These are phyloP conservation scores for Dryadomyces sulphureus DNA, from an alignment of 2,329 filamentous ascomycete species.

Conservation along the genomic window DNA sequence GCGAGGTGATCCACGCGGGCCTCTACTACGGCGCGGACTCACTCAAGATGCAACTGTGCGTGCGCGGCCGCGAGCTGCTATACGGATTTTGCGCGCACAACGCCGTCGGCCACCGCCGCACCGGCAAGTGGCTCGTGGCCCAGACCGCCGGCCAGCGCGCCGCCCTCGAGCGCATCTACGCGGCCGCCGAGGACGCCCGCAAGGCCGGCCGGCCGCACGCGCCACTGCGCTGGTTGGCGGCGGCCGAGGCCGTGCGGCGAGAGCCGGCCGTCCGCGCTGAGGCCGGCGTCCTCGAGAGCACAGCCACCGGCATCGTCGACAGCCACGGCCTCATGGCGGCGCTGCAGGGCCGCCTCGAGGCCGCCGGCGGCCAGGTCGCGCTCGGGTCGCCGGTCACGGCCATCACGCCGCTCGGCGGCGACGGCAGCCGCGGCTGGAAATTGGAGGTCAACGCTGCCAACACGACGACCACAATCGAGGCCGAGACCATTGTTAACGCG, in stretches of 20 bases:
- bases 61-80: conserved; percentile 59
- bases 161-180: conserved; percentile 39
- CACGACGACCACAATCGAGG: conserved; percentile 43
- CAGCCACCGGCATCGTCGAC: conserved; percentile 82
- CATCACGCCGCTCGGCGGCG: conserved; percentile 33
- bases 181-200: conserved; percentile 24
- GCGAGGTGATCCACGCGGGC: conserved; percentile 91
- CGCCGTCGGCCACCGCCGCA: conserved; percentile 55
- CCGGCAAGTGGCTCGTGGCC: conserved; percentile 90
- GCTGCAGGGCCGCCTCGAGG: conserved; percentile 62
- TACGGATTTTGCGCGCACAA: conserved; percentile 62
- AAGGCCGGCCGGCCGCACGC: conserved; percentile 18
- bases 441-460: conserved; percentile 44
- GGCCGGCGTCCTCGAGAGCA: conserved; percentile 65
- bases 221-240: conserved; percentile 52
- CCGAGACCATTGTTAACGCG: conserved; percentile 68
- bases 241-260: conserved; percentile 41
- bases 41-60: conserved; percentile 73
- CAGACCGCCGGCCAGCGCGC: conserved; percentile 58
- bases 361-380: conserved; percentile 60
- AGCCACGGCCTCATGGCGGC: conserved; percentile 72
- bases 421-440: conserved; percentile 51
- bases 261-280: conserved; percentile 66
- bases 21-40: conserved; percentile 69
- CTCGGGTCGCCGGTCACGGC: conserved; percentile 50